These are phyloP conservation scores for Solanum infundibuliforme DNA, from an alignment of 257 asterid species.

Conservation along the genomic window DNA sequence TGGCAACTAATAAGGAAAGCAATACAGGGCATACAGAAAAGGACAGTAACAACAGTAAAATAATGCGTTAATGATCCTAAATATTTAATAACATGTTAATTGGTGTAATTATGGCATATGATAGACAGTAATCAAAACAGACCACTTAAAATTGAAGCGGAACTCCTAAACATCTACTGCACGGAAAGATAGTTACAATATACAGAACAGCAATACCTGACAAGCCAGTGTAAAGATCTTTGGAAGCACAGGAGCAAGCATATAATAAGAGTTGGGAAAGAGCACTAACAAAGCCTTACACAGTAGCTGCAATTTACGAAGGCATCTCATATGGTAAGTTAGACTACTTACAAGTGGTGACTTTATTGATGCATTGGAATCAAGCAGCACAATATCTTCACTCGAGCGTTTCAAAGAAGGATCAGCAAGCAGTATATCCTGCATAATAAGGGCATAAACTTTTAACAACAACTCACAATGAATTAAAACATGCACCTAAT, in stretches of 20 bases:
- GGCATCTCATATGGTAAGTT: neutral
- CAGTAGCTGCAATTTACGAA: neutral
- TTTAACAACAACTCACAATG: neutral
- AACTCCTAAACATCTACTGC: neutral
- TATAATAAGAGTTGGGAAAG: neutral
- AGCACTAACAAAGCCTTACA: neutral
- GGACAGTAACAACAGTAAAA: neutral
- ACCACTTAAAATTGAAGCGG: neutral
- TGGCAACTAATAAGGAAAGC: neutral
- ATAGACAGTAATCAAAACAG: neutral
- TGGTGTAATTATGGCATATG: neutral
- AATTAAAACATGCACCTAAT: neutral
- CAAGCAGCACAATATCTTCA: conserved; percentile 61
- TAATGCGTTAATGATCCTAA: neutral
- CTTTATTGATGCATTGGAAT: conserved; percentile 59
- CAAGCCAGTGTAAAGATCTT: neutral
- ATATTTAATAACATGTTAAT: neutral
- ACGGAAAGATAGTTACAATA: neutral
- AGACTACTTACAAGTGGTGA: conserved; percentile 72
- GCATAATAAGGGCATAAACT: conserved; percentile 13
- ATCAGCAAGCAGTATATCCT: conserved; percentile 70
- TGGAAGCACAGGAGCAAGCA: neutral
- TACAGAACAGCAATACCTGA: neutral
- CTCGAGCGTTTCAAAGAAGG: conserved; percentile 54
- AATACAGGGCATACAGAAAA: neutral